Conservation (phyloP, 2,329 filamentous ascomycete species). For the Escovopsis sp. region DNA sequence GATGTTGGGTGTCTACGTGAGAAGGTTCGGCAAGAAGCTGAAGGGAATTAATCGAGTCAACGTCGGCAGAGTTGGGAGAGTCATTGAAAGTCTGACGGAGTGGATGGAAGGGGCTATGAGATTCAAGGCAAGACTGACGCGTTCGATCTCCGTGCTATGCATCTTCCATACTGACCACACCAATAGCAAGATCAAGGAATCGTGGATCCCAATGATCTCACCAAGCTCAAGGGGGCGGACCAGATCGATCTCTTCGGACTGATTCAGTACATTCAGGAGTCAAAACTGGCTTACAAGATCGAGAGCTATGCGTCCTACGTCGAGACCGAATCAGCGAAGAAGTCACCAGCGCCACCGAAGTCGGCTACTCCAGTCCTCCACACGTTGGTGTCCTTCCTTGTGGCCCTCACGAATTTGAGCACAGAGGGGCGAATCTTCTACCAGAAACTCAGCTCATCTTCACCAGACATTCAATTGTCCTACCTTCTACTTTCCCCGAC, state of each 20-base stretch:
- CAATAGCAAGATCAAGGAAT: conserved; percentile 41
- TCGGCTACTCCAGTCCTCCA: conserved; percentile 37
- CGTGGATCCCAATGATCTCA: conserved; percentile 55
- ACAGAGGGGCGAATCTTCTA: conserved; percentile 53
- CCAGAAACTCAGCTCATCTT: conserved; percentile 26
- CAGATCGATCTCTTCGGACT: conserved; percentile 91
- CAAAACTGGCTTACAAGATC: conserved; percentile 85
- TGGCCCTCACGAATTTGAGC: conserved; percentile 76
- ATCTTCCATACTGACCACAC: neutral
- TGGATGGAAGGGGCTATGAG: conserved; percentile 47
- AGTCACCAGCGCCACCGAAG: conserved; percentile 9
- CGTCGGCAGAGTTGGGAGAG: conserved; percentile 70
- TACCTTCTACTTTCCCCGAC: conserved; percentile 88
- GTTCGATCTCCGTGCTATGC: neutral
- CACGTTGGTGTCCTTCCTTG: conserved; percentile 47
- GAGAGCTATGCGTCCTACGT: conserved; percentile 67
- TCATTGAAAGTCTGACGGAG: conserved; percentile 62
- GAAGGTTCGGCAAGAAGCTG: conserved; percentile 73
- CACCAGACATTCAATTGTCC: conserved; percentile 46
- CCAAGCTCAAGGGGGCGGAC: conserved; percentile 75
- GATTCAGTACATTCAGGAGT: conserved; percentile 75
- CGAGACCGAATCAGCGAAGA: conserved; percentile 29
- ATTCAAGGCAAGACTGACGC: conserved; percentile 26
- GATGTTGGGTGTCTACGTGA: conserved; percentile 70
- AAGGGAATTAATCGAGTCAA: conserved; percentile 88